A percentile compares a stretch with the other conserved stretches of the same genome.
phyloP scores from a whole-genome alignment of 2,329 filamentous ascomycete genomes.

The Teratosphaeria nubilosa region DNA sequence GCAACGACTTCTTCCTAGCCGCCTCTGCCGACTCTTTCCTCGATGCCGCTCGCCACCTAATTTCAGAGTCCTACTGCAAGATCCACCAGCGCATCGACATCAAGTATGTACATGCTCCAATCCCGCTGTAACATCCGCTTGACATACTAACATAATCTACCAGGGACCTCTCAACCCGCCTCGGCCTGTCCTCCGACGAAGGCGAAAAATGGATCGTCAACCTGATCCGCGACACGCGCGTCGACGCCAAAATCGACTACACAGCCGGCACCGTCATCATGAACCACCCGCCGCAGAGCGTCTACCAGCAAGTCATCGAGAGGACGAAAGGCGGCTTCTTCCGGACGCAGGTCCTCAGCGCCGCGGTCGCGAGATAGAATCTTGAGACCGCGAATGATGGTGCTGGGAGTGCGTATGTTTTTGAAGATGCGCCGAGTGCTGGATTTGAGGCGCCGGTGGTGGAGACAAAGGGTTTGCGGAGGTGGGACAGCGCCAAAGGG shows the following conservation, averaged over 20 bases:
- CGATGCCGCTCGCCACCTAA: slow-evolving; percentile 86
- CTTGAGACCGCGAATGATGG: neutral
- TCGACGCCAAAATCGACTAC: slow-evolving; percentile 99
- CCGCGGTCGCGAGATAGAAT: slow-evolving; percentile 38
- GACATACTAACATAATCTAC: neutral
- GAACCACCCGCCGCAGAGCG: slow-evolving; percentile 97
- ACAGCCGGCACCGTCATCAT: slow-evolving; percentile 97
- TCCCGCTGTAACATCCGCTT: neutral
- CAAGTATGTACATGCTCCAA: slow-evolving; percentile 44
- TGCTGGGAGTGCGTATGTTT: neutral
- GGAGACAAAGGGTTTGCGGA: neutral
- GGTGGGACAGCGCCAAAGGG: neutral
- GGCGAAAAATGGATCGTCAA: slow-evolving; percentile 99
- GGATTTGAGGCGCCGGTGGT: neutral
- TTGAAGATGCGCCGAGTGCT: neutral
- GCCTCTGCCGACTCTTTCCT: slow-evolving; percentile 80
- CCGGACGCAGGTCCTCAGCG: slow-evolving; percentile 83
- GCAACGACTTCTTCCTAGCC: slow-evolving; percentile 90
- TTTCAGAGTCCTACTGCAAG: slow-evolving; percentile 99
- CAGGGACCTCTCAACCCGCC: slow-evolving; percentile 77
- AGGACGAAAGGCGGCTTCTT: slow-evolving; percentile 98
- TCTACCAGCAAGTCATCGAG: slow-evolving; percentile 99
- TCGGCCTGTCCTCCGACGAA: slow-evolving; percentile 85
- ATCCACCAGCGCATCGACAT: slow-evolving; percentile 98
- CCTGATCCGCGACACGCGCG: slow-evolving; percentile 90